A percentile compares a stretch with the other conserved stretches of the same genome.
phyloP scores from a whole-genome alignment of 2,329 filamentous ascomycete species.

The Nannizzia gypsea region DNA sequence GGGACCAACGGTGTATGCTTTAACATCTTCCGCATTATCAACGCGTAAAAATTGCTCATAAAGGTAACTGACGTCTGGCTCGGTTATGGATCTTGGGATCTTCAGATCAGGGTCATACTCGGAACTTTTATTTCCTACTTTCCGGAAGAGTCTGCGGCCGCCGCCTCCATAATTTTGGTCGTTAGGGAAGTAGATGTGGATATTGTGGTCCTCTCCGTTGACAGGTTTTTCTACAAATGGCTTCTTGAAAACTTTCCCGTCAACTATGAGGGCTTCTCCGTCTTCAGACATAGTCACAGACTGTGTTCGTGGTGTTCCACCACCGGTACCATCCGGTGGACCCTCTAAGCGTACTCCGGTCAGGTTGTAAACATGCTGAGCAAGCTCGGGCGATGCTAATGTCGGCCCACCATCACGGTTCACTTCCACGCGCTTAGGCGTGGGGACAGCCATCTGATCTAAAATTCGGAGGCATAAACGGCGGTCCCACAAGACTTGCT shows the following conservation, averaged over 20 bases:
- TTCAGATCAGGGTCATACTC: conserved; percentile 73
- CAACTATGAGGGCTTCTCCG: conserved; percentile 75
- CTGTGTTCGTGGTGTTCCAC: conserved; percentile 45
- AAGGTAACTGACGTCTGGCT: conserved; percentile 73
- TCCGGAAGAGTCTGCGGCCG: conserved; percentile 83
- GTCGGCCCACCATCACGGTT: conserved; percentile 83
- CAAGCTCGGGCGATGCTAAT: conserved; percentile 65
- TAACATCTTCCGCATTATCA: conserved; percentile 95
- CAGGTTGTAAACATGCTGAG: conserved; percentile 65
- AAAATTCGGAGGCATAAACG: conserved; percentile 78
- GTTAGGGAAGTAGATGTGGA: conserved; percentile 91
- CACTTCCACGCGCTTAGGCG: conserved; percentile 77
- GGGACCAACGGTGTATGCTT: conserved; percentile 92
- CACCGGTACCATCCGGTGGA: conserved; percentile 53
- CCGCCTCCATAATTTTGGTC: conserved; percentile 64
- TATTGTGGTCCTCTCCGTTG: conserved; percentile 98
- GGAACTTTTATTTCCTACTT: conserved; percentile 98
- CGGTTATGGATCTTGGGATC: conserved; percentile 67
- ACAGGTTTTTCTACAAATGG: conserved; percentile 97
- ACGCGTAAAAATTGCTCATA: conserved; percentile 97
- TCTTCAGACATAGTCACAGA: conserved; percentile 81
- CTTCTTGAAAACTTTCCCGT: conserved; percentile 70
- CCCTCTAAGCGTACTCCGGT: conserved; percentile 67
- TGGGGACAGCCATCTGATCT: conserved; percentile 80
- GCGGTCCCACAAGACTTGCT: conserved; percentile 92